Percentiles rank a stretch among this genome's conserved stretches.
Conservation (phyloP, 225 moss, liverwort and hornwort genomes). For the Asterella californica region DNA sequence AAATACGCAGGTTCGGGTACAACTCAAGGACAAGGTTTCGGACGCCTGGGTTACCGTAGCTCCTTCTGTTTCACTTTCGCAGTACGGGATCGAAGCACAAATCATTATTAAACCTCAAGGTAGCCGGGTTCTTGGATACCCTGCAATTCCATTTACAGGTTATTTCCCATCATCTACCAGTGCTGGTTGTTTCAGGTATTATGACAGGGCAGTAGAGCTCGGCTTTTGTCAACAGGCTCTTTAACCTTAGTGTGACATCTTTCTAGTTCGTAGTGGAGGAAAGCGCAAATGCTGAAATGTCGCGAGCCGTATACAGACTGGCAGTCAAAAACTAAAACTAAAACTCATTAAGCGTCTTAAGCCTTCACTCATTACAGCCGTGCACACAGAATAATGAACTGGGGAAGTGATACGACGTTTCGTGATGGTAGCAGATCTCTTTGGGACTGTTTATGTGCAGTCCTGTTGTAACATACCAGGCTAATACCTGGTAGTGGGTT, state of each 20-base stretch:
- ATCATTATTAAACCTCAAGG: conserved; percentile 47
- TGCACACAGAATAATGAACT: too few relatives aligned
- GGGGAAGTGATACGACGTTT: too few relatives aligned
- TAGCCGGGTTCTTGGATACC: conserved; percentile 6
- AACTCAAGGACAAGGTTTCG: conserved; percentile 40
- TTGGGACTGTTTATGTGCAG: not conserved
- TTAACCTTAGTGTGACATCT: not conserved
- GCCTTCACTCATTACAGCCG: too few relatives aligned
- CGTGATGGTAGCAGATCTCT: not conserved
- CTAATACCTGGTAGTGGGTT: conserved; percentile 4
- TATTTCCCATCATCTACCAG: not conserved
- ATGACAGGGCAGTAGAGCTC: not conserved
- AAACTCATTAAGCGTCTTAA: too few relatives aligned
- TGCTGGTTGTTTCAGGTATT: not conserved
- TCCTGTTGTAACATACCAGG: too few relatives aligned
- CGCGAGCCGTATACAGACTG: not conserved
- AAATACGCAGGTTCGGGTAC: conserved; percentile 45
- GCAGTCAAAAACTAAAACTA: too few relatives aligned
- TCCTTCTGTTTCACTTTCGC: conserved; percentile 40
- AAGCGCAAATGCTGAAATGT: not conserved
- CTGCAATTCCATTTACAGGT: conserved; percentile 10
- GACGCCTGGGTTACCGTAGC: conserved; percentile 46
- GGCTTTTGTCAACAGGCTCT: not conserved
- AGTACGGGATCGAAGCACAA: conserved; percentile 47
- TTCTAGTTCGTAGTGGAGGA: not conserved